Evolutionary conservation across 305 asterid species (phyloP).

Genomic region (Solanum hybrid): DNA sequence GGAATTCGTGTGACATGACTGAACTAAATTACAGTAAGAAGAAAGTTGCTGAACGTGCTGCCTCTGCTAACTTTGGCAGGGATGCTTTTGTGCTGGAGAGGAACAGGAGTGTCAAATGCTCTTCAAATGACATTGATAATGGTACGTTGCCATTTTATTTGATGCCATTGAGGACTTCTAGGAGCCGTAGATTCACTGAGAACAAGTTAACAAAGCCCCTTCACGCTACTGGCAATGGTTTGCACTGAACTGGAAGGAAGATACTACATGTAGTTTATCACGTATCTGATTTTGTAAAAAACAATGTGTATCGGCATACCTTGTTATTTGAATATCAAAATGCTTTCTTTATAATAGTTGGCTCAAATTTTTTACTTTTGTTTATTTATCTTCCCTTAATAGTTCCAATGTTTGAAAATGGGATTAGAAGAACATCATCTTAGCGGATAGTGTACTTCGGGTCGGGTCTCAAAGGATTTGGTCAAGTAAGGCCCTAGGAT

Average conservation of each 20-base stretch:
- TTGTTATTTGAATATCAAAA: constrained; percentile 1
- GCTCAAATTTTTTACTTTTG: not conserved
- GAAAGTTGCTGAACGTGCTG: constrained; percentile 37
- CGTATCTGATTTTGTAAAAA: constrained; percentile 4
- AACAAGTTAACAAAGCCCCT: constrained; percentile 34
- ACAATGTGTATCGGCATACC: not conserved
- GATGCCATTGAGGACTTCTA: constrained; percentile 70
- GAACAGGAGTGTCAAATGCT: constrained; percentile 27
- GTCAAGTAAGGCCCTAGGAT: not conserved
- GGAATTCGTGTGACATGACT: constrained; percentile 27
- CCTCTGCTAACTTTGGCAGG: constrained; percentile 21
- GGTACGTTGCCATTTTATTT: constrained; percentile 57
- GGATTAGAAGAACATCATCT: not conserved
- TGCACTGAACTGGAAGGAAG: constrained; percentile 40
- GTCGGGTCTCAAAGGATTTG: not conserved
- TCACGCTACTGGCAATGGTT: constrained; percentile 28
- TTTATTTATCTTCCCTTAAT: not conserved
- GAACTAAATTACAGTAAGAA: constrained; percentile 26
- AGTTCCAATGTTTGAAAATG: not conserved
- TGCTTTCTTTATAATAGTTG: not conserved
- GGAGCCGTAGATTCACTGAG: constrained; percentile 45
- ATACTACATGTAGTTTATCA: not conserved
- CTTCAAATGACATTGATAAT: constrained; percentile 31
- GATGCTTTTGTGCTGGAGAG: constrained; percentile 46
- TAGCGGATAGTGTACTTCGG: not conserved